Evolutionary conservation across 2,329 filamentous ascomycete species (phyloP).

Genomic region (Sporothrix pallida): DNA sequence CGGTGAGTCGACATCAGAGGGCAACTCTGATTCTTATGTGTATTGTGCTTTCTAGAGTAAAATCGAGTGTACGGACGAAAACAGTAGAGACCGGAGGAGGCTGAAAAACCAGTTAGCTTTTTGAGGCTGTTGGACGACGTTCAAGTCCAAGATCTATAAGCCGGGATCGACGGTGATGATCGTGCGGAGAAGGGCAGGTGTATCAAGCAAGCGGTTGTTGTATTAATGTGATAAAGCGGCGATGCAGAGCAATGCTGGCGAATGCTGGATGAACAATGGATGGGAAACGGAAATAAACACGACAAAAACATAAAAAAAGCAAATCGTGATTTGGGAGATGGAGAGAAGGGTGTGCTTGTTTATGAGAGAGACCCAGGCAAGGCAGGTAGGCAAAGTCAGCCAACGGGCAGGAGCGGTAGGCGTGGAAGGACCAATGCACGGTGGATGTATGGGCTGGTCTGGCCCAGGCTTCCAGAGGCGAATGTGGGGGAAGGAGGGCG

Average conservation of each 20-base stretch:
- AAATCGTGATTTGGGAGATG: neutral
- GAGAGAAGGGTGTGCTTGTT: conserved; percentile 12
- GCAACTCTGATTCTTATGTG: neutral
- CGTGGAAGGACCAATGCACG: neutral
- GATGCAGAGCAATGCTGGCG: conserved; percentile 2
- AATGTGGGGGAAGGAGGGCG: conserved; percentile 22
- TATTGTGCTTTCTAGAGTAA: neutral
- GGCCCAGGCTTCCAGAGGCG: conserved; percentile 22
- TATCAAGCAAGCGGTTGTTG: neutral
- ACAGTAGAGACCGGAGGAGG: neutral
- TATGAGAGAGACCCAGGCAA: conserved; percentile 17
- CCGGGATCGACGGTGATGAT: conserved; percentile 1
- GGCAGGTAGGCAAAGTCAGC: conserved; percentile 13
- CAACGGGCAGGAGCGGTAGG: conserved; percentile 7
- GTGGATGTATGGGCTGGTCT: conserved; percentile 14
- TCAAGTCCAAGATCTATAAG: neutral
- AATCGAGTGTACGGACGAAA: no score
- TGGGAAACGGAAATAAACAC: neutral
- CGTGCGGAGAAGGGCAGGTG: neutral
- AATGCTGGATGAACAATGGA: neutral
- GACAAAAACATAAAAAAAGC: neutral
- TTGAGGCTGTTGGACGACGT: conserved; percentile 8
- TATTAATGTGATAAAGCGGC: neutral
- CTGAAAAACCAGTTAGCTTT: neutral
- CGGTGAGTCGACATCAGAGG: neutral